Percentiles rank a stretch among this genome's conserved stretches.
Conservation (phyloP, 1,284 basidiomycete genomes). For the Peniophora sp. region DNA sequence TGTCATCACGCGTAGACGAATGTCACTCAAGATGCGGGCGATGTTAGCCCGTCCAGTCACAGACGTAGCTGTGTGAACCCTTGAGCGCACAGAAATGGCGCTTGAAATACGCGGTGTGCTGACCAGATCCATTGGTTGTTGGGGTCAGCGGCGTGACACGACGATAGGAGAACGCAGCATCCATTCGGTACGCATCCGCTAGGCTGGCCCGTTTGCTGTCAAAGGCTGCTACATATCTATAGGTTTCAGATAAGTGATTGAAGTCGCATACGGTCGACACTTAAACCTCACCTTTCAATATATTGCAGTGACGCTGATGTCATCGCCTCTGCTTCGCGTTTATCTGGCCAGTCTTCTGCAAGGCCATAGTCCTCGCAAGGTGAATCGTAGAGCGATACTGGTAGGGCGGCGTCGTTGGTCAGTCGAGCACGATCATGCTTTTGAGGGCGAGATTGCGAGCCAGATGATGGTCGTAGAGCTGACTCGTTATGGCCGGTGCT, state of each 20-base stretch:
- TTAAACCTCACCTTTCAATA: constrained; percentile 13
- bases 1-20: constrained; percentile 5
- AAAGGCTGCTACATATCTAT: constrained; percentile 17
- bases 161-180: constrained; percentile 17
- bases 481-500: neutral
- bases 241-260: neutral
- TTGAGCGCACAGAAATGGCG: neutral
- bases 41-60: constrained; percentile 12
- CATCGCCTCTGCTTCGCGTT: constrained; percentile 5
- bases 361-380: neutral
- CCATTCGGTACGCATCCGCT: constrained; percentile 16
- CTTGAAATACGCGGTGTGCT: neutral
- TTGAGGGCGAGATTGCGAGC: too few species aligned
- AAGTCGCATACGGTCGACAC: neutral
- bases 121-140: neutral
- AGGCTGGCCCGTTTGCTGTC: constrained; percentile 16
- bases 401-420: neutral
- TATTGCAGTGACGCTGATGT: constrained; percentile 13
- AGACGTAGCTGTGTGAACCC: neutral
- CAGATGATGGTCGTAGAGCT: neutral
- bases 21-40: constrained; percentile 13
- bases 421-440: neutral
- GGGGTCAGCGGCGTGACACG: neutral
- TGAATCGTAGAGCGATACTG: neutral
- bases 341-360: constrained; percentile 1